phyloP scores from a whole-genome alignment of 192 early-diverging fungal species.

The Paraglomus brasilianum region DNA sequence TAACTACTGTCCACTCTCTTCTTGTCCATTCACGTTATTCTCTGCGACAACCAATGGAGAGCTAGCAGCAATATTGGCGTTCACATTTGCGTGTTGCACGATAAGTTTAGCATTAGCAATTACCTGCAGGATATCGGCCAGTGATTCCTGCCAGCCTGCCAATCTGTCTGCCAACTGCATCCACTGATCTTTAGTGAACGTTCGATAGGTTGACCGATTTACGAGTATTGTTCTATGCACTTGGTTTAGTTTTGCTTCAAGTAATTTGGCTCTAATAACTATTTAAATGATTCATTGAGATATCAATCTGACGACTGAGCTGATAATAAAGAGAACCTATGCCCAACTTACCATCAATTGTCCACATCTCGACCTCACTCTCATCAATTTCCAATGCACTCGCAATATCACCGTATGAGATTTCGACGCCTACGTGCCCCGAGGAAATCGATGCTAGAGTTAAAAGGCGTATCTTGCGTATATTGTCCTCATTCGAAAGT shows the following conservation, averaged over 20 bases:
- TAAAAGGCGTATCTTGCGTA: constrained; percentile 84
- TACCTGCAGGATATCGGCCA: constrained; percentile 83
- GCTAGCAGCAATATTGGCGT: constrained; percentile 40
- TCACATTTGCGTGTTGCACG: constrained; percentile 42
- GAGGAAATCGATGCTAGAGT: constrained; percentile 78
- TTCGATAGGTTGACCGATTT: constrained; percentile 80
- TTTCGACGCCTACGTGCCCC: constrained; percentile 59
- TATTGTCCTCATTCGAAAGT: constrained; percentile 51
- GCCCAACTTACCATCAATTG: constrained; percentile 66
- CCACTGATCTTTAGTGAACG: constrained; percentile 85
- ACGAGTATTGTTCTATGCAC: constrained; percentile 76
- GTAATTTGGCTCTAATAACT: constrained; percentile 82
- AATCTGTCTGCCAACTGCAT: constrained; percentile 63
- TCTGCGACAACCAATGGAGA: not conserved
- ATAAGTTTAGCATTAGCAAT: constrained; percentile 83
- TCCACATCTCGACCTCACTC: constrained; percentile 91
- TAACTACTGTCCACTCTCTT: too few species aligned
- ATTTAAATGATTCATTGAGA: too few species aligned
- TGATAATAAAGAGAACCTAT: too few species aligned
- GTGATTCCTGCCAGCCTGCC: constrained; percentile 74
- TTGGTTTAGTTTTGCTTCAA: constrained; percentile 96
- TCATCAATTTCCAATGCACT: constrained; percentile 70
- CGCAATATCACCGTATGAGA: constrained; percentile 76
- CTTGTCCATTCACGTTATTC: constrained; percentile 3
- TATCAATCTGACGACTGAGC: too few species aligned